phyloP scores from a whole-genome alignment of 768 basidiomycete genomes.

The Vararia minispora region DNA sequence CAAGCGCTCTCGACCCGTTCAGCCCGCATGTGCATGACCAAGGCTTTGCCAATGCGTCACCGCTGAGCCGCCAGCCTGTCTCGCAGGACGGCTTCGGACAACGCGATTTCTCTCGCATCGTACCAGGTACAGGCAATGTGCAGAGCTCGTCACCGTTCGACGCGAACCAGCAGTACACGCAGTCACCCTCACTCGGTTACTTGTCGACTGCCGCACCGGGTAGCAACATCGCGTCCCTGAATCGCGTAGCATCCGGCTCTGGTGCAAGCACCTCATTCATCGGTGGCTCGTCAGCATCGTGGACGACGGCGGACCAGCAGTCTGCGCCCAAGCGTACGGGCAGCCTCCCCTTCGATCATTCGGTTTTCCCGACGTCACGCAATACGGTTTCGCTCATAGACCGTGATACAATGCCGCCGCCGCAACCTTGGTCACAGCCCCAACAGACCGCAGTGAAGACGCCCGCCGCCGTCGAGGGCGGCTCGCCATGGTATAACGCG shows the following conservation, averaged over 20 bases:
- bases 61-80: too few species aligned
- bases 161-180: constrained; percentile 8
- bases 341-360: constrained; percentile 9
- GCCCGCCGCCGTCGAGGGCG: constrained; percentile 21
- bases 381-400: constrained; percentile 12
- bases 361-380: constrained; percentile 9
- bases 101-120: constrained; percentile 12
- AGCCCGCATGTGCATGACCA: constrained; percentile 6
- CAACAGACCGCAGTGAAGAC: constrained; percentile 3
- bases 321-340: constrained; percentile 11
- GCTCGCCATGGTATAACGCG: constrained; percentile 45
- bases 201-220: constrained; percentile 4
- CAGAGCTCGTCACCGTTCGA: constrained; percentile 7
- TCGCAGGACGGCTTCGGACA: constrained; percentile 11
- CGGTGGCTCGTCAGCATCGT: not conserved
- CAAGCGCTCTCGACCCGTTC: constrained; percentile 8
- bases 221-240: not conserved
- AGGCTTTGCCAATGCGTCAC: constrained; percentile 1
- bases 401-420: constrained; percentile 13
- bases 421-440: constrained; percentile 10
- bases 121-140: constrained; percentile 4
- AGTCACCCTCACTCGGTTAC: constrained; percentile 10
- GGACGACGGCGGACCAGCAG: constrained; percentile 6
- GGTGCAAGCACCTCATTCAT: not conserved
- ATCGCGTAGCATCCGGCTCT: too few species aligned